Conservation (phyloP, 2,329 filamentous ascomycete species). For the Aspergillus unguis region DNA sequence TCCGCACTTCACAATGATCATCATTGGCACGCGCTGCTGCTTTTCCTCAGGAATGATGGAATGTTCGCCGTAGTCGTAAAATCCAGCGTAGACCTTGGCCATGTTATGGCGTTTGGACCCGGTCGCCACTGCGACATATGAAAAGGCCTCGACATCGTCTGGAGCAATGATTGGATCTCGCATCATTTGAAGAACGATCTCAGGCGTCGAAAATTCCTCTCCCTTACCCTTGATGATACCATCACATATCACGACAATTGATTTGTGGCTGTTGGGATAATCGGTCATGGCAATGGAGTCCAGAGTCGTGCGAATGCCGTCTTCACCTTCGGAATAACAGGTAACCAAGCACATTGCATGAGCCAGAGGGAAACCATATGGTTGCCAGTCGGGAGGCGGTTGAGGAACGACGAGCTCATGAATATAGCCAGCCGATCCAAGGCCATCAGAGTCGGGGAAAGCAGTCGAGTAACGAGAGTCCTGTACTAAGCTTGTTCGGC, state of each 20-base stretch:
- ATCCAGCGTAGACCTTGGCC: constrained; percentile 97
- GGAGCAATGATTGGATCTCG: constrained; percentile 78
- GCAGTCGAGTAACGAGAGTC: constrained; percentile 56
- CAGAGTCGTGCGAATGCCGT: constrained; percentile 87
- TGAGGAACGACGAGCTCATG: constrained; percentile 95
- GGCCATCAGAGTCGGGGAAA: constrained; percentile 62
- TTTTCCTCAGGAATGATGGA: constrained; percentile 77
- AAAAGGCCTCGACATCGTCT: constrained; percentile 83
- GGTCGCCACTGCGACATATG: constrained; percentile 93
- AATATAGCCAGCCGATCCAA: constrained; percentile 88
- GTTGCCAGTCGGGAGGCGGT: constrained; percentile 94
- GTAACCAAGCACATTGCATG: constrained; percentile 94
- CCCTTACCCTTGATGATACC: constrained; percentile 96
- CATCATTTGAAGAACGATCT: constrained; percentile 90
- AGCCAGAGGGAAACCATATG: constrained; percentile 90
- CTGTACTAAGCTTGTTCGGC: constrained; percentile 58
- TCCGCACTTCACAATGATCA: constrained; percentile 92
- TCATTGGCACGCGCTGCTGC: constrained; percentile 97
- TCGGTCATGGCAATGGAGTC: constrained; percentile 97
- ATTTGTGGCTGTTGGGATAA: constrained; percentile 98
- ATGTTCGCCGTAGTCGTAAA: constrained; percentile 89
- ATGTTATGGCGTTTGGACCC: constrained; percentile 98
- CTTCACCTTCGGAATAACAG: constrained; percentile 91
- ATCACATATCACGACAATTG: constrained; percentile 93
- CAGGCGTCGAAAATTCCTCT: constrained; percentile 80